phyloP scores from a whole-genome alignment of 345 rosid genomes.

The Bruguiera gymnorhiza region DNA sequence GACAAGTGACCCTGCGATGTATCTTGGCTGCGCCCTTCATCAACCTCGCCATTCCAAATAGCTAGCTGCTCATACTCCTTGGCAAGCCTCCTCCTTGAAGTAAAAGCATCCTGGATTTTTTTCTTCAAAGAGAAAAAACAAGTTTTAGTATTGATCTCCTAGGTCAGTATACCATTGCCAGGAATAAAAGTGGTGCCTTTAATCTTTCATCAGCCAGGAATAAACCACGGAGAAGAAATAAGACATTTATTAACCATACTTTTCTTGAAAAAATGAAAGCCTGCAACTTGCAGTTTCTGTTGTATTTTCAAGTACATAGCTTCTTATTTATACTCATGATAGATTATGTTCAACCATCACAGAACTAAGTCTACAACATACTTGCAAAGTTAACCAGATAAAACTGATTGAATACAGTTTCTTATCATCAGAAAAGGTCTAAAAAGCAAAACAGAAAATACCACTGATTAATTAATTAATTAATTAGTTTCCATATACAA shows the following conservation, averaged over 20 bases:
- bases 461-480: too few species aligned
- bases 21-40: conserved; percentile 34
- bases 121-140: conserved; percentile 36
- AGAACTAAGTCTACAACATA: background rate
- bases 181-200: too few species aligned
- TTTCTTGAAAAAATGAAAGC: too few species aligned
- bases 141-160: background rate
- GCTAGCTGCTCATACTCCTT: conserved; percentile 81
- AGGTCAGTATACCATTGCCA: background rate
- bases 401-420: too few species aligned
- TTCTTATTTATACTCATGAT: background rate
- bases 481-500: too few species aligned
- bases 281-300: background rate
- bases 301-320: background rate
- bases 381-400: too few species aligned
- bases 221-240: too few species aligned
- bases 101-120: conserved; percentile 61
- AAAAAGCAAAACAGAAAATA: too few species aligned
- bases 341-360: background rate
- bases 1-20: conserved; percentile 15
- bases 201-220: too few species aligned
- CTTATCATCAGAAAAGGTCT: too few species aligned
- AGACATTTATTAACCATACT: too few species aligned
- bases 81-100: conserved; percentile 46
- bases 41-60: conserved; percentile 67